phyloP scores from a whole-genome alignment of 2,329 filamentous ascomycete species.

The Colletotrichum sp. region DNA sequence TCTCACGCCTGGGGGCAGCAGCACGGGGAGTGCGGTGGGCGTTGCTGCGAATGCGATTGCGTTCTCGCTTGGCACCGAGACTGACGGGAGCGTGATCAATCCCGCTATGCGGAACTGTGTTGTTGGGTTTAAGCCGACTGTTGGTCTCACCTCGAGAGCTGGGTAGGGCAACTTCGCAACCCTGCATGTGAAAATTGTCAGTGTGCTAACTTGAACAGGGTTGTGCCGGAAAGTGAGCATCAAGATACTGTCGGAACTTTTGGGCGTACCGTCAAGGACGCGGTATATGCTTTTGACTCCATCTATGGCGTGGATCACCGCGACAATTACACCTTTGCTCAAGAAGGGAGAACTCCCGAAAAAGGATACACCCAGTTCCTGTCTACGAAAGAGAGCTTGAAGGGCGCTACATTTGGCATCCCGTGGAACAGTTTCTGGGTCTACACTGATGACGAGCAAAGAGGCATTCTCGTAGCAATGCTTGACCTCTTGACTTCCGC shows the following conservation, averaged over 20 bases:
- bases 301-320: constrained; percentile 68
- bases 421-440: constrained; percentile 77
- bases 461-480: constrained; percentile 52
- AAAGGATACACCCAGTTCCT: constrained; percentile 64
- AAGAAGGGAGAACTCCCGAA: constrained; percentile 56
- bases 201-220: constrained; percentile 25
- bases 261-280: constrained; percentile 72
- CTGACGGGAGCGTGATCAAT: constrained; percentile 74
- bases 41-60: constrained; percentile 67
- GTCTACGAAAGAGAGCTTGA: constrained; percentile 55
- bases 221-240: constrained; percentile 70
- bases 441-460: constrained; percentile 61
- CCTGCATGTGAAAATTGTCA: rapidly evolving
- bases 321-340: constrained; percentile 70
- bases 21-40: constrained; percentile 68
- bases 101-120: constrained; percentile 72
- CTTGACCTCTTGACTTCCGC: constrained; percentile 60
- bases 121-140: constrained; percentile 78
- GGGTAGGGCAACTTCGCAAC: constrained; percentile 29
- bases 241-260: constrained; percentile 75
- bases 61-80: constrained; percentile 76
- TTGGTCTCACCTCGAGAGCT: constrained; percentile 70
- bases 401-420: constrained; percentile 70
- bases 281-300: constrained; percentile 67
- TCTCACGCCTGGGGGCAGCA: constrained; percentile 71